Evolutionary conservation across 2,329 filamentous ascomycete species (phyloP).

Genomic region (Fonsecaea monophora): DNA sequence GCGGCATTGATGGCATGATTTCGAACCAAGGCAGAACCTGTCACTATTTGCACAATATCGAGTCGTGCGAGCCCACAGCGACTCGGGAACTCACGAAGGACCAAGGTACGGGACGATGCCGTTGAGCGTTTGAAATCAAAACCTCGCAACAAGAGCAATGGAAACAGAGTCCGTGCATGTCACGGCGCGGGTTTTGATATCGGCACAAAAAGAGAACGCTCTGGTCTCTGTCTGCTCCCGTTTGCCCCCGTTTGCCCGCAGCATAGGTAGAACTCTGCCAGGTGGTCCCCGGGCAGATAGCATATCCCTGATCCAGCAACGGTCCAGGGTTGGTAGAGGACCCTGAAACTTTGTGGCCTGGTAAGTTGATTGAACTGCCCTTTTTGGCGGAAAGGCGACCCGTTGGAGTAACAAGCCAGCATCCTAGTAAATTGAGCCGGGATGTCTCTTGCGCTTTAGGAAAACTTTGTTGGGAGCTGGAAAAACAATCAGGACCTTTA

Average conservation of each 20-base stretch:
- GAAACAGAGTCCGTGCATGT: constrained; percentile 13
- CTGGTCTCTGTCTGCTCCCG: background rate
- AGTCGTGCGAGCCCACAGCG: background rate
- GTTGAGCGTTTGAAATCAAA: constrained; percentile 12
- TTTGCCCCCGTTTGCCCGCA: background rate
- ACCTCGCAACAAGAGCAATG: constrained; percentile 4
- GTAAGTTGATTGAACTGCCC: constrained; percentile 11
- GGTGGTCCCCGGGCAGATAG: constrained; percentile 9
- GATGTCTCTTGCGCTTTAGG: constrained; percentile 17
- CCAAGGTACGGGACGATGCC: constrained; percentile 1
- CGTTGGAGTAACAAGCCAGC: constrained; percentile 24
- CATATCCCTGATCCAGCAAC: constrained; percentile 6
- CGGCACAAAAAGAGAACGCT: constrained; percentile 6
- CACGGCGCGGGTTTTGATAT: constrained; percentile 6
- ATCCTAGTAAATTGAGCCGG: constrained; percentile 24
- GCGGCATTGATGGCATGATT: background rate
- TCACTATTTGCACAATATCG: background rate
- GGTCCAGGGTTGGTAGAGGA: constrained; percentile 8
- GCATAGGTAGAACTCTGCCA: background rate
- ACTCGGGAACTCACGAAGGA: background rate
- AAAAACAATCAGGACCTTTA: constrained; percentile 8
- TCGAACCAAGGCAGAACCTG: constrained; percentile 2
- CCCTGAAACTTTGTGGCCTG: background rate
- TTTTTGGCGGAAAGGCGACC: constrained; percentile 17
- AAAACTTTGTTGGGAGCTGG: constrained; percentile 11